phyloP scores from a whole-genome alignment of 2,329 filamentous ascomycete species.

The Alternaria sp. region DNA sequence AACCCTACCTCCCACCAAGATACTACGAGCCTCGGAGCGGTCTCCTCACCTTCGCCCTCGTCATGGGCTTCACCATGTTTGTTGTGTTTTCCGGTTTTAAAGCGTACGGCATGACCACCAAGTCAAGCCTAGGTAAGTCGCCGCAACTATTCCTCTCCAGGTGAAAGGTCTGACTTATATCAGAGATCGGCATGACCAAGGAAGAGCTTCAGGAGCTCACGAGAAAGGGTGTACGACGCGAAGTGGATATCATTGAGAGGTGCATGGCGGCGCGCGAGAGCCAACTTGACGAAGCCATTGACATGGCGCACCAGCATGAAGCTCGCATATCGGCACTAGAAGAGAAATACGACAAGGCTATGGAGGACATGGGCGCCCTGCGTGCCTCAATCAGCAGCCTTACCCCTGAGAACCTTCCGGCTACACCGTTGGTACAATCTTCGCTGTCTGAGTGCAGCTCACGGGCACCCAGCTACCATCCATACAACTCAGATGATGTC shows the following conservation, averaged over 20 bases:
- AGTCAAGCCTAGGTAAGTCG: not conserved
- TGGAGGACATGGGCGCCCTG: constrained; percentile 4
- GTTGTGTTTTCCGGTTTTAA: not conserved
- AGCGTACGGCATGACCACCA: not conserved
- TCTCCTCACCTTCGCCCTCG: not conserved
- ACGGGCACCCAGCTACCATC: not conserved
- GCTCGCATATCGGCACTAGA: constrained; percentile 1
- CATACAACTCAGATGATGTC: not conserved
- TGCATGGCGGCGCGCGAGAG: not conserved
- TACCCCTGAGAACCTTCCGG: not conserved
- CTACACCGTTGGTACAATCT: not conserved
- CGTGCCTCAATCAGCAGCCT: not conserved
- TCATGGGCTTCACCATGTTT: not conserved
- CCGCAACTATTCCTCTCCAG: not conserved
- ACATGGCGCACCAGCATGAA: not conserved
- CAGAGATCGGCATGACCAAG: constrained; percentile 1
- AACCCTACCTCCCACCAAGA: not conserved
- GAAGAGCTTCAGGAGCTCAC: not conserved
- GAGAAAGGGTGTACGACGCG: not conserved
- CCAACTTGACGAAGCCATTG: constrained; percentile 1
- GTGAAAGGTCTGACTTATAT: not conserved
- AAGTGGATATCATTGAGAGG: not conserved
- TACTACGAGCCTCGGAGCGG: not conserved
- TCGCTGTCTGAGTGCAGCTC: constrained; percentile 2
- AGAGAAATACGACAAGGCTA: not conserved